phyloP scores from a whole-genome alignment of 306 rosid species.

The Cicer cuneatum region DNA sequence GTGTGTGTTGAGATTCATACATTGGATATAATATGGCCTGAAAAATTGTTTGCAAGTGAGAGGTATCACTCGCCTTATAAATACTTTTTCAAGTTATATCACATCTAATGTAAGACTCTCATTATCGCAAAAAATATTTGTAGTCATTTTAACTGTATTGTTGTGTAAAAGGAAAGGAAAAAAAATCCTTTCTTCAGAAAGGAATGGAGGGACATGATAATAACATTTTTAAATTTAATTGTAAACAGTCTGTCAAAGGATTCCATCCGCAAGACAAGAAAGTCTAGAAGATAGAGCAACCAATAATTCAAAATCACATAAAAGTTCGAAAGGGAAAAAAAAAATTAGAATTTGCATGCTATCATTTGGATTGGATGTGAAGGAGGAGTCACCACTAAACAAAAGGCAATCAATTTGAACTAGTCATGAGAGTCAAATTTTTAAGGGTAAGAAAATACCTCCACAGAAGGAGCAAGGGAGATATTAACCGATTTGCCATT shows the following conservation, averaged over 20 bases:
- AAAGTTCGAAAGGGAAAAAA: constrained; percentile 19
- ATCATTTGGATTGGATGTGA: constrained; percentile 28
- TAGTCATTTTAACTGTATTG: constrained; percentile 4
- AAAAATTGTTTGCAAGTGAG: not conserved
- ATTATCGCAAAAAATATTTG: not conserved
- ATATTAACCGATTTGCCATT: constrained; percentile 59
- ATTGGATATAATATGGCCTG: not conserved
- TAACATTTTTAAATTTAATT: constrained; percentile 5
- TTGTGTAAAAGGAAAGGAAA: not conserved
- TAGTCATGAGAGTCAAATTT: constrained; percentile 23
- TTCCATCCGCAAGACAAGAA: not conserved
- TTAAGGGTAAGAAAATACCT: constrained; percentile 60
- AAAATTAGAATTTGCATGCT: not conserved
- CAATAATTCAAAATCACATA: constrained; percentile 5
- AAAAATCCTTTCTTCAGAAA: not conserved
- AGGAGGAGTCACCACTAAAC: constrained; percentile 3
- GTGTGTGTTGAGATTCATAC: not conserved
- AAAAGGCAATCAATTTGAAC: constrained; percentile 30
- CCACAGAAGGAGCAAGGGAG: constrained; percentile 74
- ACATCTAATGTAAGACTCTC: not conserved
- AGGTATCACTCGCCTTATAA: not conserved
- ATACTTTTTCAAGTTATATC: not conserved
- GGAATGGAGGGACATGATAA: constrained; percentile 5
- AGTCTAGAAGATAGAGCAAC: constrained; percentile 12
- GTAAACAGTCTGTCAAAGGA: constrained; percentile 1